Evolutionary conservation across 2,329 filamentous ascomycete genomes (phyloP), one percentile per base, ranked within the genome.

Genomic region (Alternaria postmessia): DNA sequence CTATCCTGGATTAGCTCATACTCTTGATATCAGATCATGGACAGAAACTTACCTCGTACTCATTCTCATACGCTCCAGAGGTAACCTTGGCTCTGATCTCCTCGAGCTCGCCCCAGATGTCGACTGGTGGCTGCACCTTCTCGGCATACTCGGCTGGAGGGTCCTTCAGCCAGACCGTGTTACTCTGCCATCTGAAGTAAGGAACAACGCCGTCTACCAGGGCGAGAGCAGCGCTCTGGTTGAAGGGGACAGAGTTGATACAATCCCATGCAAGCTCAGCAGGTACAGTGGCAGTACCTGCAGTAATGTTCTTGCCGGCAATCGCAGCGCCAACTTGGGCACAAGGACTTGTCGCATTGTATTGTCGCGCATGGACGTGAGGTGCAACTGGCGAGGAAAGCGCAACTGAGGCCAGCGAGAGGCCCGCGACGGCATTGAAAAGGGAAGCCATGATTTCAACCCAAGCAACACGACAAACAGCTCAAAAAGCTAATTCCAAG

Each of bases 131-230:
- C 60, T 83, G 81, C 0, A 84, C 70, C 61, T 83, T 83, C 62
- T 80, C 77, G 0, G 70, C 78, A 53, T 83, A 84, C 53, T 83
- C 81, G 16, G 64, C 67, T 7, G 82, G 81, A 2, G 82, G 82
- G 26, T 83, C 72, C 58, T 81, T 81, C 34, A 84, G 66, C 64
- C 78, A 82, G 9, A 73, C 75, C 7, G 79, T 77, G 16, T 75
- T 83, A 7, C 80, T 81, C 62, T 84, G 82, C 81, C 81, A 84
- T 32, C 75, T 69, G 42, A 83, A 71, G 63, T 82, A 84, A 2
- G 82, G 81, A 16, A 74, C 72, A n/a, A 83, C 74, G 7, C 77
- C 76, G 18, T 81, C 77, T 28, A 83, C 62, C 34, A 83, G 68
- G 18, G 72, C 77, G 46, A 79, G 68, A 54, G 78, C 79, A 22